Evolutionary conservation across 164 flowering plant genomes (phyloP).

Genomic region (Chimonanthus praecox): DNA sequence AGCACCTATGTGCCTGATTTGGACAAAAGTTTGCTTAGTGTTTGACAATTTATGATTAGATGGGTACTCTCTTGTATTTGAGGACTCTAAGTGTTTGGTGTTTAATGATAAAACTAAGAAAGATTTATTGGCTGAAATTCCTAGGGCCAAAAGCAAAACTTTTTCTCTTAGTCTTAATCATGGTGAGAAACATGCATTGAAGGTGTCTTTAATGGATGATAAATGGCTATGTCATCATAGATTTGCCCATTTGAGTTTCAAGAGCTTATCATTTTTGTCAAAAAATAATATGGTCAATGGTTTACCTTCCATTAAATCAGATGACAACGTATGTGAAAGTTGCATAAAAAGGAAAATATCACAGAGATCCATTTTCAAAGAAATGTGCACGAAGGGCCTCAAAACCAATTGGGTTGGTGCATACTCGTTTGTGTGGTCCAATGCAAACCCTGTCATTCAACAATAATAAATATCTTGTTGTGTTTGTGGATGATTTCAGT

Average conservation of each 20-base stretch:
- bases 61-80: background rate
- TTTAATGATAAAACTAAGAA: background rate
- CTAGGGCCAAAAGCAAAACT: background rate
- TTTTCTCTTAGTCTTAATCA: background rate
- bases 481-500: slow-evolving; percentile 1
- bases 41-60: background rate
- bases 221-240: background rate
- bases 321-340: background rate
- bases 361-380: background rate
- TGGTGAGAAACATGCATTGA: background rate
- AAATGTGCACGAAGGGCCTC: background rate
- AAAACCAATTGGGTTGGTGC: background rate
- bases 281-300: background rate
- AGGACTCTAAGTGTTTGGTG: background rate
- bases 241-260: background rate
- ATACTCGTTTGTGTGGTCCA: slow-evolving; percentile 1
- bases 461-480: background rate
- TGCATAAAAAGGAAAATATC: background rate
- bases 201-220: background rate
- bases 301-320: background rate
- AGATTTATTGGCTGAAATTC: background rate
- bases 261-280: background rate
- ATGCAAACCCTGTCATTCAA: background rate
- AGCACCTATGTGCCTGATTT: background rate
- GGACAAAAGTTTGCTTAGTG: background rate